phyloP scores from a whole-genome alignment of 768 basidiomycete genomes.

The Termitomyces sp. region DNA sequence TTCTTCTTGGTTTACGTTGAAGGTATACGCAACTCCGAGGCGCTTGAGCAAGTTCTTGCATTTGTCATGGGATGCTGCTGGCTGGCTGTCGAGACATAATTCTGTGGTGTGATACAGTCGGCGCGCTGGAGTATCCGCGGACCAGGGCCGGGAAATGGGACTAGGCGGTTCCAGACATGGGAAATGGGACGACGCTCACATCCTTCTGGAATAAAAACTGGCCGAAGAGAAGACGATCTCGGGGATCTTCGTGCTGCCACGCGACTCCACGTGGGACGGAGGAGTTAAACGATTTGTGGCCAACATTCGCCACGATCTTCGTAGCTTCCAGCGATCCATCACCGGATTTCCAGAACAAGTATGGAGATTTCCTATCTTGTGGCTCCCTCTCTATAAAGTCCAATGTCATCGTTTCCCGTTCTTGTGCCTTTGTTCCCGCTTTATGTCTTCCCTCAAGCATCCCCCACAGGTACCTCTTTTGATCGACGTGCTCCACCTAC shows the following conservation, averaged over 20 bases:
- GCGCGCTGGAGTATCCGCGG: background rate
- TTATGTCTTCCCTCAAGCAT: constrained; percentile 2
- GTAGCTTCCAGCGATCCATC: constrained; percentile 1
- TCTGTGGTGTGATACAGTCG: background rate
- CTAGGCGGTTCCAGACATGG: background rate
- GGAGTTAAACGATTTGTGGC: background rate
- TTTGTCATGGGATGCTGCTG: constrained; percentile 1
- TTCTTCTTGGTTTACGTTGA: background rate
- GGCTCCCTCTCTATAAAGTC: constrained; percentile 8
- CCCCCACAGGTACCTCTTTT: constrained; percentile 11
- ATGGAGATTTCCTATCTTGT: constrained; percentile 8
- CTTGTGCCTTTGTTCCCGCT: background rate
- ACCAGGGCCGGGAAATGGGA: background rate
- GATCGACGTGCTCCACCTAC: background rate
- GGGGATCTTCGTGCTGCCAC: constrained; percentile 6
- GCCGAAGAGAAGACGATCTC: background rate
- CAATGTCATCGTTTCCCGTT: constrained; percentile 1
- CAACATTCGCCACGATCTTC: constrained; percentile 3
- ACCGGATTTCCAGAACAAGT: constrained; percentile 3
- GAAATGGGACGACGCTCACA: background rate
- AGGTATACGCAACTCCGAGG: background rate
- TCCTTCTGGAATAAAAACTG: background rate
- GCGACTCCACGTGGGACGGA: constrained; percentile 11
- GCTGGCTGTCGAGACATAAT: background rate
- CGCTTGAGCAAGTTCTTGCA: background rate